phyloP scores from a whole-genome alignment of 2,329 filamentous ascomycete species.

The Pseudogymnoascus sp. region DNA sequence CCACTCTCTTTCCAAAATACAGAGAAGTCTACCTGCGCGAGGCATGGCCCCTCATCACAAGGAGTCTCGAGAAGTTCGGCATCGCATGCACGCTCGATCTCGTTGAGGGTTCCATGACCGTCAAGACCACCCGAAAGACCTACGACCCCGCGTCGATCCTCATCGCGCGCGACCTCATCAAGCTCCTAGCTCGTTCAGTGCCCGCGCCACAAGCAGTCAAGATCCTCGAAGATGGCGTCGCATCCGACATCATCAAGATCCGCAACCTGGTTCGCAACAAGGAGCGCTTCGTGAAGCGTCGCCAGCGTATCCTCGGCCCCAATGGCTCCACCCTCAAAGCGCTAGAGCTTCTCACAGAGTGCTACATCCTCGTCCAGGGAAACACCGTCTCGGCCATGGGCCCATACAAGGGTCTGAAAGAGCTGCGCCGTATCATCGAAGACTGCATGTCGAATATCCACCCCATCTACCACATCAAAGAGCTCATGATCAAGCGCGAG shows the following conservation, averaged over 20 bases:
- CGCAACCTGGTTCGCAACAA: conserved; percentile 85
- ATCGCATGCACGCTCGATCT: conserved; percentile 90
- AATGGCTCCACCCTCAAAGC: conserved; percentile 91
- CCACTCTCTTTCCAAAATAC: conserved; percentile 86
- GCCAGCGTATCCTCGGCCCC: conserved; percentile 87
- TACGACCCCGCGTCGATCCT: conserved; percentile 89
- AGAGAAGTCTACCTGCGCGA: conserved; percentile 90
- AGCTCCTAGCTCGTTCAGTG: conserved; percentile 82
- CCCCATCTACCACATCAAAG: conserved; percentile 87
- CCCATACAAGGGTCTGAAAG: conserved; percentile 85
- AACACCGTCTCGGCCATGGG: conserved; percentile 94
- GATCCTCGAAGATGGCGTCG: conserved; percentile 85
- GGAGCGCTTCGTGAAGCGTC: conserved; percentile 88
- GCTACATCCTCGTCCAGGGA: conserved; percentile 92
- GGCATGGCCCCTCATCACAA: conserved; percentile 86
- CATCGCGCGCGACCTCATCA: conserved; percentile 90
- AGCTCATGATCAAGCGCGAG: conserved; percentile 89
- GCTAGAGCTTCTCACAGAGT: conserved; percentile 81
- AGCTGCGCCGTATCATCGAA: conserved; percentile 80
- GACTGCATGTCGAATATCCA: conserved; percentile 97
- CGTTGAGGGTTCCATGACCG: conserved; percentile 92
- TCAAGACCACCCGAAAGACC: conserved; percentile 88
- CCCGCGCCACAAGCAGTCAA: conserved; percentile 90
- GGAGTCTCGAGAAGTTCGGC: conserved; percentile 76
- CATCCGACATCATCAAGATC: conserved; percentile 95